These are phyloP conservation scores for Purshia tridentata DNA, from an alignment of 306 rosid species.

Conservation along the genomic window DNA sequence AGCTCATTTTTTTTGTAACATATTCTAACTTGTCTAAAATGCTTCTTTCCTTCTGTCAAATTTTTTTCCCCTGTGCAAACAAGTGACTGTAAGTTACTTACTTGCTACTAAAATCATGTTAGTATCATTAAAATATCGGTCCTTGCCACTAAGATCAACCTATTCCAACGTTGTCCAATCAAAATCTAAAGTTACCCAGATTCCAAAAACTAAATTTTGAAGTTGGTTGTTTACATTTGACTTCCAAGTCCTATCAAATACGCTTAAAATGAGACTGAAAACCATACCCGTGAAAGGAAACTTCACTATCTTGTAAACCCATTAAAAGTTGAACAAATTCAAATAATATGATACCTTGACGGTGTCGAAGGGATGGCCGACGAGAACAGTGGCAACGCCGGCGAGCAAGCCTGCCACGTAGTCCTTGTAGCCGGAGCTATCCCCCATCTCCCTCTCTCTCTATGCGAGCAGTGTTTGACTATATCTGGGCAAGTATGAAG, in stretches of 20 bases:
- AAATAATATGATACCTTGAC: conserved; percentile 39
- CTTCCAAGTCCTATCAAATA: conserved; percentile 2
- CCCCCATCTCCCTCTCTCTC: conserved; percentile 40
- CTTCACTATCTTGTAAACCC: background rate
- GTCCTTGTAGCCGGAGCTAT: conserved; percentile 52
- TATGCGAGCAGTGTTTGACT: background rate
- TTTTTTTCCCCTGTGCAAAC: too few species aligned
- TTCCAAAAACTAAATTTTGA: conserved; percentile 1
- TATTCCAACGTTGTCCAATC: background rate
- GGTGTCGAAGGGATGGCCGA: conserved; percentile 65
- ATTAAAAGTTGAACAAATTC: background rate
- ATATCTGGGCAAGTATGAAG: background rate
- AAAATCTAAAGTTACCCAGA: conserved; percentile 11
- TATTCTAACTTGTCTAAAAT: too few species aligned
- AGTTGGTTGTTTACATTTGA: background rate
- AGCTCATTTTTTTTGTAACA: background rate
- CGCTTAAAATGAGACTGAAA: background rate
- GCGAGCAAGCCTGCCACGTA: conserved; percentile 68
- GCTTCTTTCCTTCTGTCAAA: too few species aligned
- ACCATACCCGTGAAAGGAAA: background rate
- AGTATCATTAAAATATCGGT: background rate
- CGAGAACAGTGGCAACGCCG: conserved; percentile 56
- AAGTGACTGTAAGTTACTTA: too few species aligned
- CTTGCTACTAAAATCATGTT: too few species aligned
- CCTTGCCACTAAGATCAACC: background rate